Conservation (phyloP, 2,329 filamentous ascomycete genomes). For the Diaporthe amygdali region DNA sequence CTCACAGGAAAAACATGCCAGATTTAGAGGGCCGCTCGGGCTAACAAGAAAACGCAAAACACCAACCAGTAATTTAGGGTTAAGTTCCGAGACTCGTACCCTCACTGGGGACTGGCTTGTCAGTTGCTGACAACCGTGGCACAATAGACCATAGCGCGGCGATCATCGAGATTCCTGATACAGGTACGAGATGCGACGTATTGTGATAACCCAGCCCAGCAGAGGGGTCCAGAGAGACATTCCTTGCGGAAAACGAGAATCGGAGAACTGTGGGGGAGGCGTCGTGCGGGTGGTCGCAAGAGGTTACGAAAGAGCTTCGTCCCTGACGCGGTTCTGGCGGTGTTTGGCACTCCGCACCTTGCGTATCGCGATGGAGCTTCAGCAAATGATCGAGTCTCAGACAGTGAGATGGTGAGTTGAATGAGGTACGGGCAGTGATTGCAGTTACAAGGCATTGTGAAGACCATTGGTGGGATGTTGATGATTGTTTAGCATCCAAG, state of each 20-base stretch:
- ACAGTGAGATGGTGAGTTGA: slow-evolving; percentile 31
- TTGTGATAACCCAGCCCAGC: slow-evolving; percentile 43
- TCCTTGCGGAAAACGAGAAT: slow-evolving; percentile 72
- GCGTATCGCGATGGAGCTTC: slow-evolving; percentile 40
- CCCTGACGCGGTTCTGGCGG: slow-evolving; percentile 30
- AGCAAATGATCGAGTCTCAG: slow-evolving; percentile 34
- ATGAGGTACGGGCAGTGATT: slow-evolving; percentile 20
- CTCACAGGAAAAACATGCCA: slow-evolving; percentile 34
- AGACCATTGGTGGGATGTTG: slow-evolving; percentile 25
- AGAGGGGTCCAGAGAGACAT: slow-evolving; percentile 58
- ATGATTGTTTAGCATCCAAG: neutral
- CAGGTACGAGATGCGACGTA: slow-evolving; percentile 68
- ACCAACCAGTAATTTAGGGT: slow-evolving; percentile 87
- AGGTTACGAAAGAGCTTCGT: slow-evolving; percentile 52
- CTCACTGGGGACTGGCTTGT: slow-evolving; percentile 52
- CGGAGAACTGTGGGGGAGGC: slow-evolving; percentile 84
- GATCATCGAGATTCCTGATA: slow-evolving; percentile 55
- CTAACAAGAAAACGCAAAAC: slow-evolving; percentile 75
- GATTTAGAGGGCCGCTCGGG: slow-evolving; percentile 71
- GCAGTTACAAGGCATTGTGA: slow-evolving; percentile 33
- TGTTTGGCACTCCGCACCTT: slow-evolving; percentile 25
- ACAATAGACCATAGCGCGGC: slow-evolving; percentile 52
- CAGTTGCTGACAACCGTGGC: slow-evolving; percentile 42
- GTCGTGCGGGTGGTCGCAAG: slow-evolving; percentile 60
- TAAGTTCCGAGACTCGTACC: slow-evolving; percentile 87